phyloP scores from a whole-genome alignment of 2,329 filamentous ascomycete species.

The Rhytidhysteron rufulum region DNA sequence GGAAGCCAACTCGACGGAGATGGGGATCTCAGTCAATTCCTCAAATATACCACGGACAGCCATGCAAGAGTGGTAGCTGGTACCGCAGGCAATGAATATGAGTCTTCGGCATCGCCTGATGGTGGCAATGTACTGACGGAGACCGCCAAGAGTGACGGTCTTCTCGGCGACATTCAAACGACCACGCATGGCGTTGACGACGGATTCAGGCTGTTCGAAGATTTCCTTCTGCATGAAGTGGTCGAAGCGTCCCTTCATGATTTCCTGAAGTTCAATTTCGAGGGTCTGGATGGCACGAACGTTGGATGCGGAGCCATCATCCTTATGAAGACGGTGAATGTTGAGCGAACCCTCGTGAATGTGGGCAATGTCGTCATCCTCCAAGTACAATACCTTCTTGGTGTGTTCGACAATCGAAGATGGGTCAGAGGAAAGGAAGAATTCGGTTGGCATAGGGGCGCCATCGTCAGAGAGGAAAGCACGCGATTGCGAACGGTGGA shows the following conservation, averaged over 20 bases:
- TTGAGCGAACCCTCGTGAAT: conserved; percentile 98
- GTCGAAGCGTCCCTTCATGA: conserved; percentile 99
- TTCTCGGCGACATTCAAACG: conserved; percentile 92
- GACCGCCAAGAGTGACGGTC: conserved; percentile 89
- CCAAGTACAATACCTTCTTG: conserved; percentile 99
- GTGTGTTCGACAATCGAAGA: conserved; percentile 99
- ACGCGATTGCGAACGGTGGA: conserved; percentile 96
- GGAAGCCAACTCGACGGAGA: conserved; percentile 92
- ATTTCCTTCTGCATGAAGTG: conserved; percentile 99
- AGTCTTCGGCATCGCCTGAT: conserved; percentile 95
- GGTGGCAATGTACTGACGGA: conserved; percentile 92
- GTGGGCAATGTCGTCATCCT: conserved; percentile 99
- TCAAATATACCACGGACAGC: conserved; percentile 97
- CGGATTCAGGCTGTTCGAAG: conserved; percentile 98
- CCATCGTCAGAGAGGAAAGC: conserved; percentile 99
- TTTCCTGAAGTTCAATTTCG: conserved; percentile 98
- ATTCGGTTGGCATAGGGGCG: conserved; percentile 95
- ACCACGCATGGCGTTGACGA: conserved; percentile 99
- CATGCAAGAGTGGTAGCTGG: conserved; percentile 99
- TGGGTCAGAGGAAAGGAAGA: conserved; percentile 98
- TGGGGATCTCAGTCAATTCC: conserved; percentile 96
- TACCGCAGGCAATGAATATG: conserved; percentile 98
- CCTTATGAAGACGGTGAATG: conserved; percentile 97
- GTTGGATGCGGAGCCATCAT: conserved; percentile 84
- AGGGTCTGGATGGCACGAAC: conserved; percentile 97